Base-by-base conservation (phyloP, 805 yeast species). In the Lachancea nothofagi region DNA sequence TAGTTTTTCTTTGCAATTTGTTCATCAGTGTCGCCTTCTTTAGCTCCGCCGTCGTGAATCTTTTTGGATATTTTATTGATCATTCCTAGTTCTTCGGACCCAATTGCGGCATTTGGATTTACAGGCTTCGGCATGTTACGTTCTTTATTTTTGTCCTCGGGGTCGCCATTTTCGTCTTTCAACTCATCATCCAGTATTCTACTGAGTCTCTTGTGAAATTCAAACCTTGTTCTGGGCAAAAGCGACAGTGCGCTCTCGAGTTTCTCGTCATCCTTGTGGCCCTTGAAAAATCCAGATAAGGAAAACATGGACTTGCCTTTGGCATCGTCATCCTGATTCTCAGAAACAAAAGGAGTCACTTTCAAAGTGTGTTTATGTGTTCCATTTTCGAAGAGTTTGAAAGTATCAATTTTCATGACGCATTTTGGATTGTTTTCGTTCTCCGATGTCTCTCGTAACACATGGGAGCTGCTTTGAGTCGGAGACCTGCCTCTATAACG, bases 11-110 rank as follows among this genome's bases (percentile, higher is more conserved):
- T 40, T 41, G 40, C 39, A 18, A 33, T 18, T 7, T 20, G 36
- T 12, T 38, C 37, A 14, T 31, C 42, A 5, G 36, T 14, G n/a
- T 25, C 20, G 23, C 24, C 28, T 50, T 59, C 44, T 56, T 57
- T 10, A 2, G 23, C 27, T 3, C 14, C 60, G 1, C 69, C 67
- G 39, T 65, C 63, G 38, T 71, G 71, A 37, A 75, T 75, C 44
- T 65, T 69, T 12, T 66, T 71, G 31, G 71, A 65, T 48, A 76
- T 57, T 33, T 66, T 62, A 45, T 72, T 70, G 38, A 75, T 75
- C 42, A 75, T 50, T 27, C 64, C 64, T 33, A 74, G 59, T 46
- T 75, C 78, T 9, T 67, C 65, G 24, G 66, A 66, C 19, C 77
- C 78, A 25, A 76, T 74, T 2, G 76, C 76, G 0, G 73, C 68